Evolutionary conservation across 495 filamentous ascomycete species (phyloP), one percentile per base, ranked within the genome.

Genomic region (Oleoguttula mirabilis): DNA sequence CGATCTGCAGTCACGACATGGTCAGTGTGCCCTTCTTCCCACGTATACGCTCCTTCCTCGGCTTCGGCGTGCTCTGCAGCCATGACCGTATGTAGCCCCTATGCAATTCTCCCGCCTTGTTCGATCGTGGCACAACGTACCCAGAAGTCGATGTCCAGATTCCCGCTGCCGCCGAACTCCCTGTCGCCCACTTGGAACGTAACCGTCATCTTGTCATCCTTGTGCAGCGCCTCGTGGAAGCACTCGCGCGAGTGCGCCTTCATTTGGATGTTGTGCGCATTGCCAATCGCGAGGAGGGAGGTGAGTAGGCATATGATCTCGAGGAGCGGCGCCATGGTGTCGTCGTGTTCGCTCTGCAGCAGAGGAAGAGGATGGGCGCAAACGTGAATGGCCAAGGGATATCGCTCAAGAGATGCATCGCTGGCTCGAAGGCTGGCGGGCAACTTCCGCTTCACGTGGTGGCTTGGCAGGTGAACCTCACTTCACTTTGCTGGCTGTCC

Each of bases 101-200:
- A n/a, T n/a, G n/a, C n/a, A n/a, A n/a, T n/a, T n/a, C n/a, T n/a
- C n/a, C n/a, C n/a, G n/a, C n/a, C n/a, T n/a, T n/a, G n/a, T n/a
- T n/a, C n/a, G n/a, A n/a, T n/a, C n/a, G n/a, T n/a, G n/a, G n/a
- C n/a, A n/a, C 17, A 35, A 58, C 75, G 43, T 79, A 95, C 90
- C 90, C 88, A 98, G 62, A 96, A 96, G 62, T 96, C 90, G 60
- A 96, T 76, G 52, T 96, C 90, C 14, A 98, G 68, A 57, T 95
- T 96, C 10, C 90, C 88, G 30, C 85, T 87, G 12, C 83, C 79
- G 21, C 88, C 90, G 62, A 95, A 96, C 55, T 98, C 90, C 42
- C 92, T 66, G 60, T 98, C 90, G 51, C 92, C 90, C 45, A 96
- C 88, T 68, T 96, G 90, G 70, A 94, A 98, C 12, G 87, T 90